phyloP scores from a whole-genome alignment of 2,329 filamentous ascomycete species.

The Plectosphaerella cucumerina region DNA sequence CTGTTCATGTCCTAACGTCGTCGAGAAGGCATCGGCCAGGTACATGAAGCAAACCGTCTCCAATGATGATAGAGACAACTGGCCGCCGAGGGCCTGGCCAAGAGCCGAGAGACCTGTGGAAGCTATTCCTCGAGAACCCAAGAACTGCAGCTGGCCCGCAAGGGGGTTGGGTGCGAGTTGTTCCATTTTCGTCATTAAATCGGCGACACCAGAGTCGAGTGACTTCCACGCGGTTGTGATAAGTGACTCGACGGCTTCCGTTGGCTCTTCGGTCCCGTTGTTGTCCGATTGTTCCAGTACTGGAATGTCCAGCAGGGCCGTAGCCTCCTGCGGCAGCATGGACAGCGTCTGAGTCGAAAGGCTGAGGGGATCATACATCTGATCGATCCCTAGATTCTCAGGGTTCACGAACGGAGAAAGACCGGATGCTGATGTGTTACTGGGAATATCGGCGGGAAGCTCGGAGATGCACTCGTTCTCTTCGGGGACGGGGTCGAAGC shows the following conservation, averaged over 20 bases:
- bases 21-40: slow-evolving; percentile 44
- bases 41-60: slow-evolving; percentile 49
- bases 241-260: slow-evolving; percentile 29
- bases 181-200: slow-evolving; percentile 38
- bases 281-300: not conserved
- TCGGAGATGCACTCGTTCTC: slow-evolving; percentile 31
- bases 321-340: slow-evolving; percentile 22
- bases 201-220: slow-evolving; percentile 40
- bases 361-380: slow-evolving; percentile 31
- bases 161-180: slow-evolving; percentile 35
- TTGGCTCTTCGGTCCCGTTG: slow-evolving; percentile 15
- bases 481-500: slow-evolving; percentile 11
- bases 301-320: not conserved
- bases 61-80: slow-evolving; percentile 31
- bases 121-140: slow-evolving; percentile 34
- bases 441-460: slow-evolving; percentile 37
- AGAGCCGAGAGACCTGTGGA: slow-evolving; percentile 37
- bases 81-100: slow-evolving; percentile 32
- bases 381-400: slow-evolving; percentile 24
- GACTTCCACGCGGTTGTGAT: slow-evolving; percentile 40
- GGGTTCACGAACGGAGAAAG: slow-evolving; percentile 2
- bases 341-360: slow-evolving; percentile 31
- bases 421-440: too few species aligned
- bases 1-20: slow-evolving; percentile 40
- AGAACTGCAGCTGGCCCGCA: slow-evolving; percentile 31